phyloP scores from a whole-genome alignment of 768 basidiomycete genomes.

The Pleurotus ostreatus region DNA sequence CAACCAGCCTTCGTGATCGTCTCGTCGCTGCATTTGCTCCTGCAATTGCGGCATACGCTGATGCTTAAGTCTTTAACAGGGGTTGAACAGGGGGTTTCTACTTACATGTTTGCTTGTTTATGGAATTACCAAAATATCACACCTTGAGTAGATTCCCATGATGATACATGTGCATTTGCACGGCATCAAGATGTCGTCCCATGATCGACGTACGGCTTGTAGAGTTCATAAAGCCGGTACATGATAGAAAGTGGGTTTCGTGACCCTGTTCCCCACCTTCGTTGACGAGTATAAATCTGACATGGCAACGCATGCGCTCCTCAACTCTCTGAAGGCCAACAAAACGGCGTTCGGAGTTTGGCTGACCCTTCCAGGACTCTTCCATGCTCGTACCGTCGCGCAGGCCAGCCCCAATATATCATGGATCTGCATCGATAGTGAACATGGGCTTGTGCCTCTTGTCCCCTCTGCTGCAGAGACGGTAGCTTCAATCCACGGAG shows the following conservation, averaged over 20 bases:
- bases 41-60: constrained; percentile 24
- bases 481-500: constrained; percentile 48
- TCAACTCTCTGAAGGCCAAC: constrained; percentile 46
- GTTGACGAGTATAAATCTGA: background rate
- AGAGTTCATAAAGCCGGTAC: background rate
- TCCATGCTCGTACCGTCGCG: constrained; percentile 57
- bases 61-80: background rate
- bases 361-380: constrained; percentile 56
- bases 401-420: constrained; percentile 51
- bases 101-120: too few species aligned
- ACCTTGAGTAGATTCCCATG: too few species aligned
- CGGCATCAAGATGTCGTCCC: too few species aligned
- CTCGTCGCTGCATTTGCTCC: constrained; percentile 21
- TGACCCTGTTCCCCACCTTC: background rate
- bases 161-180: too few species aligned
- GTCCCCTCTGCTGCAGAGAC: constrained; percentile 54
- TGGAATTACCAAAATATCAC: too few species aligned
- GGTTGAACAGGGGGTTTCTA: too few species aligned
- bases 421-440: constrained; percentile 66
- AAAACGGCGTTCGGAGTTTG: constrained; percentile 67
- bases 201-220: background rate
- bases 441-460: constrained; percentile 58
- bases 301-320: constrained; percentile 54
- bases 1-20: constrained; percentile 14
- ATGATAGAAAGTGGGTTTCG: background rate